These are phyloP conservation scores for Athelia psychrophila DNA, from an alignment of 1,284 basidiomycete genomes.

Conservation along the genomic window DNA sequence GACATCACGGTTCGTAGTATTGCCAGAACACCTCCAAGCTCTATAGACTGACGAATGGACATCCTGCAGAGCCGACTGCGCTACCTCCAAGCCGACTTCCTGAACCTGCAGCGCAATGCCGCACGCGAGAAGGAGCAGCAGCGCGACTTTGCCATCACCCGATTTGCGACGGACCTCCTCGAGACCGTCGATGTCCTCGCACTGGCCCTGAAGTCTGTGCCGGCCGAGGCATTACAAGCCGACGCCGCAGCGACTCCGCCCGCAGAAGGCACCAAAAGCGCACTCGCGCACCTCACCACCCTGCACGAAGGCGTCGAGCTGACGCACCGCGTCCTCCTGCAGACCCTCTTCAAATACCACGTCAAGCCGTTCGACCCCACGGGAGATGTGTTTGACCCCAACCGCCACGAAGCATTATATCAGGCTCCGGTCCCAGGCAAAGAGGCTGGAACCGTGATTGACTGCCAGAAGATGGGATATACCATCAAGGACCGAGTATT, in stretches of 20 bases:
- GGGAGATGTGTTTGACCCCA: constrained; percentile 94
- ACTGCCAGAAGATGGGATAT: constrained; percentile 91
- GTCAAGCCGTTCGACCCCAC: constrained; percentile 90
- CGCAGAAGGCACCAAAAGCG: constrained; percentile 39
- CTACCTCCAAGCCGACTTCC: constrained; percentile 91
- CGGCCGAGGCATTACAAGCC: constrained; percentile 43
- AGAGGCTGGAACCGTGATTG: constrained; percentile 87
- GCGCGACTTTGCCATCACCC: constrained; percentile 89
- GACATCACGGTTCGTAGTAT: constrained; percentile 67
- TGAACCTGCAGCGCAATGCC: constrained; percentile 91
- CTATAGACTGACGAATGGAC: constrained; percentile 9
- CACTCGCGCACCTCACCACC: constrained; percentile 62
- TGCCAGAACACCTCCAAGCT: constrained; percentile 3
- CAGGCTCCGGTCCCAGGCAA: constrained; percentile 90
- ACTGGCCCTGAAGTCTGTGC: constrained; percentile 87
- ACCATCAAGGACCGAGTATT: constrained; percentile 91
- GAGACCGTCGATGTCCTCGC: constrained; percentile 91
- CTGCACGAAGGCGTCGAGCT: constrained; percentile 88
- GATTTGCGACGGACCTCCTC: constrained; percentile 88
- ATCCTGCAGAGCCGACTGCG: constrained; percentile 76
- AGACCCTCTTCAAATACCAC: constrained; percentile 90
- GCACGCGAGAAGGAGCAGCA: constrained; percentile 91
- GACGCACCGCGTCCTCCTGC: constrained; percentile 87
- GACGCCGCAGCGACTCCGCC: constrained; percentile 22
- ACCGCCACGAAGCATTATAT: constrained; percentile 92